Conservation (phyloP, 2,329 filamentous ascomycete genomes). For the Ceratocystis colombiana region DNA sequence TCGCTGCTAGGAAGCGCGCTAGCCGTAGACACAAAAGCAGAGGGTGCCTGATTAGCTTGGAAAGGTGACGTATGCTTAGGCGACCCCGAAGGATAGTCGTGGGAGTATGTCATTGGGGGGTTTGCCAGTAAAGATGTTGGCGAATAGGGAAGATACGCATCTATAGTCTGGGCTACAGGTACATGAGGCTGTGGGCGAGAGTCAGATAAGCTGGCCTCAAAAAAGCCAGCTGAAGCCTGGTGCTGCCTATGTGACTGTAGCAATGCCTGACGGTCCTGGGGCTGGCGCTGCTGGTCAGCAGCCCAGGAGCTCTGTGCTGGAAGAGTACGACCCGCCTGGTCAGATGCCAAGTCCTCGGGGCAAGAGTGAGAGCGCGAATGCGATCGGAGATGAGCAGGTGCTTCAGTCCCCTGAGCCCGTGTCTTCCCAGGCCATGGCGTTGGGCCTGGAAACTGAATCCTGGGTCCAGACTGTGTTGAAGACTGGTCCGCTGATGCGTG, state of each 20-base stretch:
- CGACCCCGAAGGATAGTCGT: background rate
- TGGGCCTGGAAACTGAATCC: background rate
- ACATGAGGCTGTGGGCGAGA: background rate
- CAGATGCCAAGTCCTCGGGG: background rate
- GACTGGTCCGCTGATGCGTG: background rate
- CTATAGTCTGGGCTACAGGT: too few species aligned
- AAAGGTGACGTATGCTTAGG: background rate
- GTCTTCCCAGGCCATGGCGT: too few species aligned
- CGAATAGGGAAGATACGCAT: background rate
- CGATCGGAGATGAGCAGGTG: too few species aligned
- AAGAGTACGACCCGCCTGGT: background rate
- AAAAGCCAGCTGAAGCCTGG: background rate
- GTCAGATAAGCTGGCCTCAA: background rate
- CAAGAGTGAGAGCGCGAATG: background rate
- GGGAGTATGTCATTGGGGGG: background rate
- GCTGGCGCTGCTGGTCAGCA: background rate
- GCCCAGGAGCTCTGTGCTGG: background rate
- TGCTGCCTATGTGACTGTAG: background rate
- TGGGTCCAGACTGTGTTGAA: background rate
- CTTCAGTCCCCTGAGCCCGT: too few species aligned
- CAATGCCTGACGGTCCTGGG: background rate
- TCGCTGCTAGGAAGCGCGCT: background rate
- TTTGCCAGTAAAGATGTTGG: background rate
- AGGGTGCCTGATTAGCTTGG: background rate
- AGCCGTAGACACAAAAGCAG: background rate